Evolutionary conservation across 2,329 filamentous ascomycete species (phyloP).

Genomic region (Xylariomycetidae sp.): DNA sequence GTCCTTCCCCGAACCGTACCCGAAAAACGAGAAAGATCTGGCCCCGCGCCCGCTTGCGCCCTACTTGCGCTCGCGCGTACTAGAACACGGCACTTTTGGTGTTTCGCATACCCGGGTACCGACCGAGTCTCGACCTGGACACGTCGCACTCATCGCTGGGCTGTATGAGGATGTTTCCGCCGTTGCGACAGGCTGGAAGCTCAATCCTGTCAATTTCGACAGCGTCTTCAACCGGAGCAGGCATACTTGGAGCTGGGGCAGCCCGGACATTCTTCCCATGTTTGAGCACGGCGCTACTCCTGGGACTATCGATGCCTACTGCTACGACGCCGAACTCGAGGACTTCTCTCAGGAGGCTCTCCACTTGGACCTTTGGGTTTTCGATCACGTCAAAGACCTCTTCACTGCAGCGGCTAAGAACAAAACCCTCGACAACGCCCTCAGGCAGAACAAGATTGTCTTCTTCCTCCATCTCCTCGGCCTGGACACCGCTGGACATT

Average conservation of each 20-base stretch:
- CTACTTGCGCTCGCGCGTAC: slow-evolving; percentile 81
- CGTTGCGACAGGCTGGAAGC: slow-evolving; percentile 95
- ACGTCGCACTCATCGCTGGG: slow-evolving; percentile 94
- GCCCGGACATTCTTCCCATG: slow-evolving; percentile 95
- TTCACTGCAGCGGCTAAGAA: slow-evolving; percentile 78
- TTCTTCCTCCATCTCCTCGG: slow-evolving; percentile 95
- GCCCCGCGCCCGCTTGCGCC: slow-evolving; percentile 77
- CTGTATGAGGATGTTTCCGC: slow-evolving; percentile 97
- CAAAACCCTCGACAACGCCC: slow-evolving; percentile 61
- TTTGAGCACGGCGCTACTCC: slow-evolving; percentile 89
- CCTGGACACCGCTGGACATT: slow-evolving; percentile 84
- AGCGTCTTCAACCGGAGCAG: slow-evolving; percentile 95
- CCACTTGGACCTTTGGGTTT: slow-evolving; percentile 87
- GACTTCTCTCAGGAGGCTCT: slow-evolving; percentile 82
- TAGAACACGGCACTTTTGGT: slow-evolving; percentile 89
- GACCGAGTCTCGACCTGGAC: slow-evolving; percentile 91
- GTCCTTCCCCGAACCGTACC: slow-evolving; percentile 80
- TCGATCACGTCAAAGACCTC: slow-evolving; percentile 83
- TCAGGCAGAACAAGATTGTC: slow-evolving; percentile 80
- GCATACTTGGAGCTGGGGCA: slow-evolving; percentile 99
- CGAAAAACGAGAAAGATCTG: slow-evolving; percentile 58
- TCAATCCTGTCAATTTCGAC: slow-evolving; percentile 97
- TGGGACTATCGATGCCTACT: slow-evolving; percentile 80
- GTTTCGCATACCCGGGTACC: slow-evolving; percentile 96
- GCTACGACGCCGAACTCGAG: slow-evolving; percentile 77